Evolutionary conservation across 78 protist genomes (phyloP), one percentile per base, ranked within the genome.

Genomic region (Dictyostelium brefeldianum): DNA sequence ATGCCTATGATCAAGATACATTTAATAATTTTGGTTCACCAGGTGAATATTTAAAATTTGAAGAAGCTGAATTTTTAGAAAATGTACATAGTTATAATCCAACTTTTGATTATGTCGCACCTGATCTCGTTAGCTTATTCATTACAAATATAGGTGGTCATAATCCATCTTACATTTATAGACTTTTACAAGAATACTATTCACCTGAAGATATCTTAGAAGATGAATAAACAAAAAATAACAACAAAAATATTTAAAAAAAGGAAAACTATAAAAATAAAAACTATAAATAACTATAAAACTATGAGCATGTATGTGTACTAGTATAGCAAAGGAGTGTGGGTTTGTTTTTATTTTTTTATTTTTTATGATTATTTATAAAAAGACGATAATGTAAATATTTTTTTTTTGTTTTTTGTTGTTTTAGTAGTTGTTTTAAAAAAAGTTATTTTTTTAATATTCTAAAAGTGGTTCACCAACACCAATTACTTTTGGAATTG

Each of bases 391-490:
- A n/a, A 22, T 47, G 18, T 74, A 48, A 14, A 31, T 43, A 7
- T 18, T 20, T 43, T 31, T 25, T 78, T n/a, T 25, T 56, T n/a
- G 36, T 51, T 11, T 9, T 56, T 25, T 31, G n/a, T 46, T 18
- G 4, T 46, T 50, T 47, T 25, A 50, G 31, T 53, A 22, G 10
- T 14, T 54, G 62, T 20, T 43, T 81, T 65, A 47, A 18, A 65
- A 22, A 64, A 46, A 31, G 12, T 51, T 17, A 41, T 51, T 73
- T 9, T 81, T 22, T 95, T 80, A 92, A 82, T 96, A 98, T 85
- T 96, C 97, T 80, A 98, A 73, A 12, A 98, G 71, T 73, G 99
- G 99, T 90, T 97, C 98, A 10, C 99, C 99, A 25, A 93, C 87
- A 73, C 95, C 83, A 8, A 17, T 27, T 29, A 97, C 78, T 48